phyloP scores from a whole-genome alignment of 768 basidiomycete species.

The Cyclocybe aegerita region DNA sequence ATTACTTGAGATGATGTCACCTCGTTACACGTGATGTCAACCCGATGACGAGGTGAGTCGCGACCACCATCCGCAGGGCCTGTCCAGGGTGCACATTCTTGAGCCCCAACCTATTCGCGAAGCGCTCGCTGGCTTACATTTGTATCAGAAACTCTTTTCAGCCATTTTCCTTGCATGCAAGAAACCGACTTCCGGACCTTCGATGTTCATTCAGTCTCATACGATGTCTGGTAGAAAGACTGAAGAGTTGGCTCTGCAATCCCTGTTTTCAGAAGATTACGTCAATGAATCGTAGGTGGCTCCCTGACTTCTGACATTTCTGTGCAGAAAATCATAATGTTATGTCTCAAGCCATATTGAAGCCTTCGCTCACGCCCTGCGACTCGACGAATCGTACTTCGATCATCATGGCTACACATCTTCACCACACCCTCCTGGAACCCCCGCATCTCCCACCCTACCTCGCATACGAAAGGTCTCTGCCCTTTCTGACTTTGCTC shows the following conservation, averaged over 20 bases:
- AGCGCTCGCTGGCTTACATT: too few species aligned
- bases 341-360: slow-evolving; percentile 47
- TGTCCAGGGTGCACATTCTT: too few species aligned
- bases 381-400: slow-evolving; percentile 51
- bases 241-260: slow-evolving; percentile 23
- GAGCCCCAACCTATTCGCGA: too few species aligned
- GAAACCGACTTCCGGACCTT: too few species aligned
- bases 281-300: slow-evolving; percentile 67
- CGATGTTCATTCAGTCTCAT: not conserved
- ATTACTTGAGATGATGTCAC: too few species aligned
- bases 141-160: too few species aligned
- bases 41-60: too few species aligned
- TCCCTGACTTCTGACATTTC: slow-evolving; percentile 3
- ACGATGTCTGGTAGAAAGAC: slow-evolving; percentile 7
- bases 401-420: slow-evolving; percentile 30
- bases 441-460: slow-evolving; percentile 26
- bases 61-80: too few species aligned
- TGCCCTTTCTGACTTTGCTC: slow-evolving; percentile 86
- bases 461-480: slow-evolving; percentile 74
- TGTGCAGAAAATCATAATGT: not conserved
- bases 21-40: too few species aligned
- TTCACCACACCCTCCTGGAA: slow-evolving; percentile 40
- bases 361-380: slow-evolving; percentile 77
- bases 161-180: too few species aligned
- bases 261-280: slow-evolving; percentile 52